Evolutionary conservation across 2,329 filamentous ascomycete species (phyloP).

Genomic region (Alternaria postmessia): DNA sequence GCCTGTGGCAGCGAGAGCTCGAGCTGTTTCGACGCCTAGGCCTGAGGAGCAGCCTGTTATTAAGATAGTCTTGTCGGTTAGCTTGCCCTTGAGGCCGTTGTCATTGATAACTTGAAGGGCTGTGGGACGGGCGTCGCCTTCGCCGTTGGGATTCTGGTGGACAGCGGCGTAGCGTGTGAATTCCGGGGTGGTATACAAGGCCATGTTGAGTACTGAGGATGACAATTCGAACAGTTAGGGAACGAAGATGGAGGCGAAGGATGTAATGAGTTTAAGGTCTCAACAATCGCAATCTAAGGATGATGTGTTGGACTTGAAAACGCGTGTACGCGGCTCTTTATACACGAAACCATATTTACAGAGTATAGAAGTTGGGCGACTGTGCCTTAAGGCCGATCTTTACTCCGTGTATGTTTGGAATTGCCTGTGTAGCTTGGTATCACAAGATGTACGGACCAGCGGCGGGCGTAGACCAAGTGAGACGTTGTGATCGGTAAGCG

Average conservation of each 20-base stretch:
- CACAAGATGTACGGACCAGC: no score
- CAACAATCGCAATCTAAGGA: no score
- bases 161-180: background rate
- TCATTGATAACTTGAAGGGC: background rate
- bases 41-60: conserved; percentile 39
- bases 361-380: no score
- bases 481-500: background rate
- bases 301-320: no score
- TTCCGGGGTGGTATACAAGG: background rate
- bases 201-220: background rate
- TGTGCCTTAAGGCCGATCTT: no score
- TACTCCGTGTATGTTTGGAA: no score
- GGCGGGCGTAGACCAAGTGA: background rate
- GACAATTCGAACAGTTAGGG: accelerated
- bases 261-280: no score
- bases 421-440: no score
- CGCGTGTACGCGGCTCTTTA: no score
- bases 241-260: no score
- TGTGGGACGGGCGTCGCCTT: background rate
- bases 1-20: conserved; percentile 56
- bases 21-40: conserved; percentile 36
- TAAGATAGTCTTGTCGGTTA: conserved; percentile 37
- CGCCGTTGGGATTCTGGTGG: background rate
- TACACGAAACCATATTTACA: no score
- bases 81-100: background rate